A percentile compares a stretch with the other conserved stretches of the same genome.
Evolutionary conservation across 352 stramenopile genomes (phyloP).

Genomic region (Pythium insidiosum): DNA sequence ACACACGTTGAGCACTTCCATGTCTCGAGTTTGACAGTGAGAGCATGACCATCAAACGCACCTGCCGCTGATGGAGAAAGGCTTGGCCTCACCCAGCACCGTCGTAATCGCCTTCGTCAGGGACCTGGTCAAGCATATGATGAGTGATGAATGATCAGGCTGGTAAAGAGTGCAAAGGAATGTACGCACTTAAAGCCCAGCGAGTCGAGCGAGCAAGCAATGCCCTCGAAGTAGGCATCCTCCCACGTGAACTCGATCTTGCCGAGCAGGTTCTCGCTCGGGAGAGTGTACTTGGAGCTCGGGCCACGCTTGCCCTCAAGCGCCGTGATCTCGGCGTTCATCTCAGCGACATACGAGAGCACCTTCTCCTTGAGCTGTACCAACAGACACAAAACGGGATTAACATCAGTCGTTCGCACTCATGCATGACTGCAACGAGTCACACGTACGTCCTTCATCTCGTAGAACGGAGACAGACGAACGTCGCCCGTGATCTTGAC

Average conservation of each 20-base stretch:
- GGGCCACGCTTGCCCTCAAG: constrained; percentile 79
- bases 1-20: constrained; percentile 24
- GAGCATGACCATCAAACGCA: too few relatives aligned
- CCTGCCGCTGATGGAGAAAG: constrained; percentile 91
- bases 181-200: constrained; percentile 67
- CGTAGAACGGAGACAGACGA: constrained; percentile 89
- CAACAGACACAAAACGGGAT: constrained; percentile 3
- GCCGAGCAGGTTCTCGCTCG: constrained; percentile 63
- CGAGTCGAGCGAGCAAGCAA: constrained; percentile 89
- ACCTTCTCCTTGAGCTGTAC: constrained; percentile 61
- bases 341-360: constrained; percentile 73
- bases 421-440: too few relatives aligned
- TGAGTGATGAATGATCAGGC: too few relatives aligned
- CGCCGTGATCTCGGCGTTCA: constrained; percentile 81
- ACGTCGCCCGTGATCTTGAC: constrained; percentile 88
- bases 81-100: constrained; percentile 76
- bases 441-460: constrained; percentile 77
- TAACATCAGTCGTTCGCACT: neutral
- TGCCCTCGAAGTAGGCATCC: constrained; percentile 79
- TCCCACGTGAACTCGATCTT: constrained; percentile 87
- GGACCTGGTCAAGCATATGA: constrained; percentile 38
- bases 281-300: constrained; percentile 89
- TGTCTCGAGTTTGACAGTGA: too few relatives aligned
- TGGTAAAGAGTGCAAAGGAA: too few relatives aligned
- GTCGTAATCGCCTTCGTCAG: constrained; percentile 66